These are phyloP conservation scores for Phytophthora hibernalis DNA, from an alignment of 352 stramenopile genomes.

Conservation along the genomic window DNA sequence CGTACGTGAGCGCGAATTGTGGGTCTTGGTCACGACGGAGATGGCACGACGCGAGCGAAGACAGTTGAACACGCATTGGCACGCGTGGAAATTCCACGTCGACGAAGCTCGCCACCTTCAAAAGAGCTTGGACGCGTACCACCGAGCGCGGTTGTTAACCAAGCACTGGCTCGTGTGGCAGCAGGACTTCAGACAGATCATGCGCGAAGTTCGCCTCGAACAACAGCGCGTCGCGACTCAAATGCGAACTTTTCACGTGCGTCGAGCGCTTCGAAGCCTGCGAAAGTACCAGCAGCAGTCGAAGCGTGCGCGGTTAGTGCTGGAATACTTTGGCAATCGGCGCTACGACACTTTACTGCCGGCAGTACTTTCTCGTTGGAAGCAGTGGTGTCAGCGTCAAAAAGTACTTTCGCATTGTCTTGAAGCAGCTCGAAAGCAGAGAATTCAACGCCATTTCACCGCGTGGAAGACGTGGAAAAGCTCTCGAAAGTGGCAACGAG, in stretches of 20 bases:
- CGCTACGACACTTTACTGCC: conserved; percentile 35
- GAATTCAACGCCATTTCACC: conserved; percentile 8
- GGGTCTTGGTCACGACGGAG: conserved; percentile 63
- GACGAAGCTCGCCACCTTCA: conserved; percentile 52
- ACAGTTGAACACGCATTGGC: conserved; percentile 52
- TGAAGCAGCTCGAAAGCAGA: conserved; percentile 10
- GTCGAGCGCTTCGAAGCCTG: conserved; percentile 23
- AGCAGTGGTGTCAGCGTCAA: conserved; percentile 15
- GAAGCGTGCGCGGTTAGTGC: conserved; percentile 43
- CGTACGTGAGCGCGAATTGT: conserved; percentile 60
- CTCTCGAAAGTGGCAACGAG: conserved; percentile 22
- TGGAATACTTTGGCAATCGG: conserved; percentile 51
- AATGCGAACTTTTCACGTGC: conserved; percentile 24
- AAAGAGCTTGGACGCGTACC: conserved; percentile 53
- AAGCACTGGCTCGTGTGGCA: conserved; percentile 71
- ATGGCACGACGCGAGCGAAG: conserved; percentile 54
- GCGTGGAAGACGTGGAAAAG: conserved; percentile 24
- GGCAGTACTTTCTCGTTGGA: conserved; percentile 30
- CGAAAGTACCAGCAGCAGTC: conserved; percentile 5
- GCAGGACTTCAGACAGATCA: conserved; percentile 47
- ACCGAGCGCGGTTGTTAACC: conserved; percentile 57
- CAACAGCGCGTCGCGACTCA: background rate
- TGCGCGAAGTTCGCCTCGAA: conserved; percentile 8
- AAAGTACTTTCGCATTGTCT: conserved; percentile 8
- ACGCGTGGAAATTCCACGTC: conserved; percentile 47